Evolutionary conservation across 352 stramenopile species (phyloP), one percentile per base, ranked within the genome.

Genomic region (Pythium insidiosum): DNA sequence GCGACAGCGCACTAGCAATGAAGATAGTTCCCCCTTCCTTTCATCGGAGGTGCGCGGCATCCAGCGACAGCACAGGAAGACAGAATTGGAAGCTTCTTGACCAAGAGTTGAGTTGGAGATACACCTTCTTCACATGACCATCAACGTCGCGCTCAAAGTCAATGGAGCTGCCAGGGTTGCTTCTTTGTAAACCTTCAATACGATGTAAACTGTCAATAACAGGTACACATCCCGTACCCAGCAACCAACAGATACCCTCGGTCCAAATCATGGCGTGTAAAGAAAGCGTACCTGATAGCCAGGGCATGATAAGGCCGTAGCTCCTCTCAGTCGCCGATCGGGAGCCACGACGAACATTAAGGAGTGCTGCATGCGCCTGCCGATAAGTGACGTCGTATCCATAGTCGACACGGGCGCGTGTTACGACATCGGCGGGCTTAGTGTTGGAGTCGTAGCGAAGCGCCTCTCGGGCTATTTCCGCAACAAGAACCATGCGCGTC

Each of bases 271-370:
- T 10, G 4, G 11, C 22, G 6, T n/a, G 9, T 24, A 46, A 20
- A 19, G n/a, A n/a, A n/a, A n/a, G 1, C 36, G 18, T 52, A 47
- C 28, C 38, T 28, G 40, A 12, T 42, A 42, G n/a, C 37, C 47
- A 53, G 6, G 47, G 47, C 29, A 30, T 40, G 5, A 45, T 31
- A 19, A 45, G 26, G 6, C 36, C 45, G 29, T 53, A 53, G 18
- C 47, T 53, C 10, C 12, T 3, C 30, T 28, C 37, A 12, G 12
- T 47, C 2, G 5, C 9, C 15, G 13, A 22, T 5, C 26, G 22
- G 11, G 21, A 36, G 4, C 18, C 7, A 4, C 16, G 22, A 5
- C 23, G 29, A 3, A 42, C n/a, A 2, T n/a, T 21, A 9, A 5
- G 15, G 10, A 53, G 37, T 4, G 38, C 37, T n/a, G 15, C 4